phyloP scores from a whole-genome alignment of 2,329 filamentous ascomycete species.

The Thelonectria olida region DNA sequence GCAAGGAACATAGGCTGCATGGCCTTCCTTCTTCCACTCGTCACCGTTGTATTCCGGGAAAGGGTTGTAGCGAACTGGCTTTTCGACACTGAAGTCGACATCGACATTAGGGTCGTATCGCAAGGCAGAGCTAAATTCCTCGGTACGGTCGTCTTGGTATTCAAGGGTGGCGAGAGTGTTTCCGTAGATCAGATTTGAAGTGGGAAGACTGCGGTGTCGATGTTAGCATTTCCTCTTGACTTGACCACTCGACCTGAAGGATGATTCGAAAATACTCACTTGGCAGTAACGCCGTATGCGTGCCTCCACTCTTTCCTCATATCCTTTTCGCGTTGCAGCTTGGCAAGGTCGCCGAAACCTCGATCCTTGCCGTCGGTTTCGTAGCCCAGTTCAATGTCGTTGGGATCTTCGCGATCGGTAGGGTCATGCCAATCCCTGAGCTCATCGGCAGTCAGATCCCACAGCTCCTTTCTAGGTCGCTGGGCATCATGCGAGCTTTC shows the following conservation, averaged over 20 bases:
- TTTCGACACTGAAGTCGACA: conserved; percentile 53
- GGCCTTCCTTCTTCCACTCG: conserved; percentile 65
- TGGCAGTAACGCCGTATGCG: conserved; percentile 50
- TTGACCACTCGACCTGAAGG: conserved; percentile 15
- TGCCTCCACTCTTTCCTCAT: conserved; percentile 52
- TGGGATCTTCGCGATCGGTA: conserved; percentile 46
- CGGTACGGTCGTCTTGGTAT: conserved; percentile 49
- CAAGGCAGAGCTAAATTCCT: conserved; percentile 43
- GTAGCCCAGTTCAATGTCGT: conserved; percentile 47
- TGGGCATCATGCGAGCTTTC: conserved; percentile 8
- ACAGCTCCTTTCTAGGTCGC: conserved; percentile 34
- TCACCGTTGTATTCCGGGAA: conserved; percentile 76
- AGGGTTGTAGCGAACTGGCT: conserved; percentile 71
- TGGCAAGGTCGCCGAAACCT: conserved; percentile 44
- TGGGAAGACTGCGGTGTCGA: conserved; percentile 49
- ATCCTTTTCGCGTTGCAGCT: conserved; percentile 54
- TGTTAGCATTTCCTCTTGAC: conserved; percentile 11
- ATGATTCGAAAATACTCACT: conserved; percentile 46
- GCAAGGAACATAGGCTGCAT: conserved; percentile 70
- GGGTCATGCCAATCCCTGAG: conserved; percentile 48
- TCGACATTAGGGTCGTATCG: conserved; percentile 45
- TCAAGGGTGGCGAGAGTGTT: conserved; percentile 61
- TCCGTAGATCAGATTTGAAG: conserved; percentile 64
- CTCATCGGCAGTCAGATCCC: conserved; percentile 49
- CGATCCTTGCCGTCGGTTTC: conserved; percentile 49